Evolutionary conservation across 192 early-diverging fungal genomes (phyloP).

Genomic region (Phlyctochytrium bullatum): DNA sequence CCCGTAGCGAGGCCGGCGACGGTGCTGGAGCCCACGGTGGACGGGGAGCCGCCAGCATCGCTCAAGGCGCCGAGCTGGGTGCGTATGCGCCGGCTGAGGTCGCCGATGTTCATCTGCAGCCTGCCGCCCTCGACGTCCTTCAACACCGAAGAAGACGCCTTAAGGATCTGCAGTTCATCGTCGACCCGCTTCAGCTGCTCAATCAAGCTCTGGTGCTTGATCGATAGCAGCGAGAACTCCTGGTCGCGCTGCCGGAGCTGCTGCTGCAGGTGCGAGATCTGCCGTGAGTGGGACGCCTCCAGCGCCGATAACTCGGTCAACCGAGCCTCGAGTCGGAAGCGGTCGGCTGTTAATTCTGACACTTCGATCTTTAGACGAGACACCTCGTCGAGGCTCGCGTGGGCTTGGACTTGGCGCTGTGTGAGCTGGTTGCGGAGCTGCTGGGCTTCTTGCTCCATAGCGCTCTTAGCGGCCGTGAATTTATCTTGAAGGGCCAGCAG

Average conservation of each 20-base stretch:
- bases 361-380: conserved; percentile 34
- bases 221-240: conserved; percentile 26
- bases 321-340: conserved; percentile 37
- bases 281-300: conserved; percentile 30
- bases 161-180: conserved; percentile 38
- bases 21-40: background rate
- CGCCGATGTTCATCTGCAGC: conserved; percentile 20
- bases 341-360: conserved; percentile 30
- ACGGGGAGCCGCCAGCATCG: background rate
- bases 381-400: conserved; percentile 25
- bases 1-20: background rate
- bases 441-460: conserved; percentile 45
- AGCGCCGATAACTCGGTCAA: conserved; percentile 37
- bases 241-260: conserved; percentile 40
- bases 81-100: conserved; percentile 5
- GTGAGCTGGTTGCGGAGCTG: conserved; percentile 32
- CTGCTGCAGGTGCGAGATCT: conserved; percentile 34
- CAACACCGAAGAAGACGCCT: conserved; percentile 1
- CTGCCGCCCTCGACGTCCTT: background rate
- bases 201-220: conserved; percentile 32
- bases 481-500: conserved; percentile 50
- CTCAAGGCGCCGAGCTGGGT: background rate
- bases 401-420: conserved; percentile 25
- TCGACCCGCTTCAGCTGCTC: conserved; percentile 38
- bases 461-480: conserved; percentile 36